A percentile compares a stretch with the other conserved stretches of the same genome.
phyloP scores from a whole-genome alignment of 768 basidiomycete genomes.

The Suillus subluteus region DNA sequence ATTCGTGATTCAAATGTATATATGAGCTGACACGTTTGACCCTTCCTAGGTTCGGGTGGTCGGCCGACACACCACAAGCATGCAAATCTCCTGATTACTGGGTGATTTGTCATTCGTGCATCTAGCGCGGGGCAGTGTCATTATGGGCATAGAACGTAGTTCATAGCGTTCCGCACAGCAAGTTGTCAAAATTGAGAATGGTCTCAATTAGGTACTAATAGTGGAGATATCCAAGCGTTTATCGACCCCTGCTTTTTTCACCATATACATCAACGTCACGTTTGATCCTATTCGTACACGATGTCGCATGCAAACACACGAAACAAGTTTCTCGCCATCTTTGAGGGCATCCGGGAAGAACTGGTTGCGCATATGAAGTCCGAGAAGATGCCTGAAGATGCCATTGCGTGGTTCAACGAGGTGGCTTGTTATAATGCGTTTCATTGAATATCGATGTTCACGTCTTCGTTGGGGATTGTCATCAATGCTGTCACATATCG shows the following conservation, averaged over 20 bases:
- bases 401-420: constrained; percentile 79
- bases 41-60: not conserved
- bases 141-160: not conserved
- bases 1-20: not conserved
- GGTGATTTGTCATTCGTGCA: not conserved
- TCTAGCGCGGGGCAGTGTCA: not conserved
- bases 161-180: not conserved
- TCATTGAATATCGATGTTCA: not conserved
- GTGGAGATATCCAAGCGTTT: not conserved
- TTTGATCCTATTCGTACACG: too few species aligned
- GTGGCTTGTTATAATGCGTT: constrained; percentile 46
- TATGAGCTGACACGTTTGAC: not conserved
- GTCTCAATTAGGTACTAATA: not conserved
- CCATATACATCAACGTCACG: not conserved
- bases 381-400: constrained; percentile 83
- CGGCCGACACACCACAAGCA: not conserved
- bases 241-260: not conserved
- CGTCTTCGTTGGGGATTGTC: not conserved
- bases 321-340: constrained; percentile 73
- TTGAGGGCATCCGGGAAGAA: constrained; percentile 73
- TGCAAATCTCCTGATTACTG: not conserved
- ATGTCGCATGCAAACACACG: constrained; percentile 47
- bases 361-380: constrained; percentile 67
- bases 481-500: not conserved
- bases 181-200: not conserved